Conservation (phyloP, 768 basidiomycete species). For the Serendipita sp. region DNA sequence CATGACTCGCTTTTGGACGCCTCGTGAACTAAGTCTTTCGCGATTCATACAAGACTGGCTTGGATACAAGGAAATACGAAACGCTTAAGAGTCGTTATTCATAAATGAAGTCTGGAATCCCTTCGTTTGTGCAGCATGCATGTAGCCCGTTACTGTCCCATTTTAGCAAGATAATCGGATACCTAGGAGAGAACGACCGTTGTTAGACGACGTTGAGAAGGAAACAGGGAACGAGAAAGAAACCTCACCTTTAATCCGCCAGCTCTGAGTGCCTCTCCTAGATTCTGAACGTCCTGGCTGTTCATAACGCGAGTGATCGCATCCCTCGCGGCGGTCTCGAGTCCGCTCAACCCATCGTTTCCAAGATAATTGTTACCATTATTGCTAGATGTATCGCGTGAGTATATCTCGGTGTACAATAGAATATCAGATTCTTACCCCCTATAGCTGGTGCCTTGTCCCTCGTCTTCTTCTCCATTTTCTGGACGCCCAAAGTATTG, state of each 20-base stretch:
- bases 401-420: background rate
- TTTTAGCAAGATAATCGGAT: constrained; percentile 45
- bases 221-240: constrained; percentile 13
- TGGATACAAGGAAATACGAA: no score
- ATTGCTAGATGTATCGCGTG: background rate
- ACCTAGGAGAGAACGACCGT: constrained; percentile 14
- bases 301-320: constrained; percentile 56
- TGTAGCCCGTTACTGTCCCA: constrained; percentile 27
- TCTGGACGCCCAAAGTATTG: constrained; percentile 94
- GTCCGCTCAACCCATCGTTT: constrained; percentile 33
- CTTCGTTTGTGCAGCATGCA: no score
- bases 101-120: no score
- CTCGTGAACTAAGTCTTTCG: no score
- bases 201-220: constrained; percentile 32
- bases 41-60: no score
- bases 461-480: constrained; percentile 34
- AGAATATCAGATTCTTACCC: background rate
- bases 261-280: constrained; percentile 58
- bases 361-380: constrained; percentile 23
- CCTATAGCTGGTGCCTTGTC: constrained; percentile 17
- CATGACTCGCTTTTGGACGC: no score
- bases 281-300: constrained; percentile 78
- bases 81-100: no score
- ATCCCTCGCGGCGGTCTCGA: constrained; percentile 58
- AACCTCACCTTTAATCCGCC: constrained; percentile 62